Conservation (phyloP, 257 asterid genomes). For the Solanum dulcamara region DNA sequence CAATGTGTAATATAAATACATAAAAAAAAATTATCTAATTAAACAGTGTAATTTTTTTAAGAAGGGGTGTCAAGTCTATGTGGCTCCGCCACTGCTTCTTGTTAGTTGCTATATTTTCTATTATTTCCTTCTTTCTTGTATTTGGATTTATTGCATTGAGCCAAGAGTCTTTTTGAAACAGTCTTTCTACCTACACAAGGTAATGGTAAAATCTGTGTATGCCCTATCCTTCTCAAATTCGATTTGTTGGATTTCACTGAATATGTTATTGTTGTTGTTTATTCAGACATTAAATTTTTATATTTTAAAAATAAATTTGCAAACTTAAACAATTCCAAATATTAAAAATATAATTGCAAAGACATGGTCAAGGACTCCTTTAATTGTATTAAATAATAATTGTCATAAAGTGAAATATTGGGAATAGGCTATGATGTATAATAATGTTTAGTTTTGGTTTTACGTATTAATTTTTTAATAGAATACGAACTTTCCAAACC, state of each 20-base stretch:
- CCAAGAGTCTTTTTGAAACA: neutral
- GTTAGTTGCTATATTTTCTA: neutral
- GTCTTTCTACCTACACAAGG: neutral
- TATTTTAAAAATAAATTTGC: neutral
- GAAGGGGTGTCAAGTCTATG: too few species aligned
- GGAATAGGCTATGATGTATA: neutral
- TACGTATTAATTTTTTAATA: neutral
- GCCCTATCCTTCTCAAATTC: neutral
- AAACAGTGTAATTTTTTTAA: too few species aligned
- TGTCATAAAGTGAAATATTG: neutral
- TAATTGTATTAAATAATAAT: neutral
- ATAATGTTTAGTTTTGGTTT: neutral
- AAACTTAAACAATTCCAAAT: neutral
- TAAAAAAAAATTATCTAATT: too few species aligned
- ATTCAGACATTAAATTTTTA: neutral
- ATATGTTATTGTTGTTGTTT: neutral
- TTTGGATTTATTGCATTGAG: neutral
- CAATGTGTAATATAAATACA: too few species aligned
- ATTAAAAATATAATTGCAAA: neutral
- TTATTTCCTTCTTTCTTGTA: neutral
- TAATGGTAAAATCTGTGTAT: too few species aligned
- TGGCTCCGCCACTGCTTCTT: too few species aligned
- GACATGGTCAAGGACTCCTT: neutral
- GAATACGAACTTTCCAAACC: neutral
- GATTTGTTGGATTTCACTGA: rapidly evolving